phyloP scores from a whole-genome alignment of 768 basidiomycete genomes.

The Russula sp. region DNA sequence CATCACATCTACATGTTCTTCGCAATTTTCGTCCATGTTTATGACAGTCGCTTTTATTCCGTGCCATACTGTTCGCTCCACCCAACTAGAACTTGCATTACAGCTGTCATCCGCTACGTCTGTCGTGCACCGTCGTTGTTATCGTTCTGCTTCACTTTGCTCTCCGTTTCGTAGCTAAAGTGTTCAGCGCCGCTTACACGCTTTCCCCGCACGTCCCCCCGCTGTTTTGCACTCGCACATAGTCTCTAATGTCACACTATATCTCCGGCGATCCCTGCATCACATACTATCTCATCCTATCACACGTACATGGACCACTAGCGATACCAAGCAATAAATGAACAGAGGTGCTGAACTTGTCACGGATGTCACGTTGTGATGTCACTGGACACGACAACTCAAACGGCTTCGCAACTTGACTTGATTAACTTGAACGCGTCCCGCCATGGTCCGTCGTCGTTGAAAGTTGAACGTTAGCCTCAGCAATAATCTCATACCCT shows the following conservation, averaged over 20 bases:
- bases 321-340: slow-evolving; percentile 28
- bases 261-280: slow-evolving; percentile 11
- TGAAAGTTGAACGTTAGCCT: neutral
- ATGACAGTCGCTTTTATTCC: slow-evolving; percentile 1
- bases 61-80: neutral
- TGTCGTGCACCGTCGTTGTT: slow-evolving; percentile 8
- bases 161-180: slow-evolving; percentile 9
- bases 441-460: slow-evolving; percentile 6
- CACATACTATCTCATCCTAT: slow-evolving; percentile 13
- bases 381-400: neutral
- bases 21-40: slow-evolving; percentile 11
- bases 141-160: slow-evolving; percentile 15
- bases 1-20: slow-evolving; percentile 11
- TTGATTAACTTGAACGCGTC: neutral
- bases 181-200: slow-evolving; percentile 7
- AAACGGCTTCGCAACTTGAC: neutral
- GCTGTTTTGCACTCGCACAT: slow-evolving; percentile 13
- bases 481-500: neutral
- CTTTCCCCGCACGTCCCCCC: neutral
- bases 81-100: slow-evolving; percentile 2
- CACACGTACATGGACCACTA: slow-evolving; percentile 6
- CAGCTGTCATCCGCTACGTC: neutral
- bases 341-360: slow-evolving; percentile 22
- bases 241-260: slow-evolving; percentile 4
- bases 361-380: slow-evolving; percentile 6